Evolutionary conservation across 257 asterid species (phyloP).

Genomic region (Nicotiana sylvestris): DNA sequence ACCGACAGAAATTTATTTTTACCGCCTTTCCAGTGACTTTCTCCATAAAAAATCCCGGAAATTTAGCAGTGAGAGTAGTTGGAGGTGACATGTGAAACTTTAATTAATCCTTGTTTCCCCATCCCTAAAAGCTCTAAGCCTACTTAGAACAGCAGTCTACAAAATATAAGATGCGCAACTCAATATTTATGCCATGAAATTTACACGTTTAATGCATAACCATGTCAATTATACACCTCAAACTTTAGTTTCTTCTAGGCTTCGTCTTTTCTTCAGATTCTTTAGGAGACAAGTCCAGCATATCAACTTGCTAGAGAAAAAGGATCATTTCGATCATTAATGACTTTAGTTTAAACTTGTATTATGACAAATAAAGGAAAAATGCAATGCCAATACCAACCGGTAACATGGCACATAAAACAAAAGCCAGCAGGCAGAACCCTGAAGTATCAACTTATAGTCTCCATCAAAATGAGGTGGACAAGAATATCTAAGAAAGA

Average conservation of each 20-base stretch:
- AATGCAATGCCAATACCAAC: background rate
- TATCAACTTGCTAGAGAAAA: background rate
- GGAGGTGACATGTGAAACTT: background rate
- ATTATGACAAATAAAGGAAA: background rate
- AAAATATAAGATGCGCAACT: background rate
- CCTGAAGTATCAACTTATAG: background rate
- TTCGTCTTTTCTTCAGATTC: constrained; percentile 1
- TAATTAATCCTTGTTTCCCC: background rate
- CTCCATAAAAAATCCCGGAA: too few relatives aligned
- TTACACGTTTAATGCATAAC: background rate
- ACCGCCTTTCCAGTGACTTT: too few relatives aligned
- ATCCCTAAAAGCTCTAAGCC: background rate
- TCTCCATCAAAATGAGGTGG: background rate
- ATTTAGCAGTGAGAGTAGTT: background rate
- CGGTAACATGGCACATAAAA: background rate
- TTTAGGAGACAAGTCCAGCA: background rate
- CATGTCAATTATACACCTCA: background rate
- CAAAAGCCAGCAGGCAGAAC: background rate
- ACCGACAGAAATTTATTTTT: too few relatives aligned
- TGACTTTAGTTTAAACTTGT: background rate
- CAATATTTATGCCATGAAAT: background rate
- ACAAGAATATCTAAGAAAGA: background rate
- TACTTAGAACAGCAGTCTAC: background rate
- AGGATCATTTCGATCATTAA: background rate
- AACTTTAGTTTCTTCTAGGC: background rate